phyloP scores from a whole-genome alignment of 306 rosid genomes.

The Rubus idaeus region DNA sequence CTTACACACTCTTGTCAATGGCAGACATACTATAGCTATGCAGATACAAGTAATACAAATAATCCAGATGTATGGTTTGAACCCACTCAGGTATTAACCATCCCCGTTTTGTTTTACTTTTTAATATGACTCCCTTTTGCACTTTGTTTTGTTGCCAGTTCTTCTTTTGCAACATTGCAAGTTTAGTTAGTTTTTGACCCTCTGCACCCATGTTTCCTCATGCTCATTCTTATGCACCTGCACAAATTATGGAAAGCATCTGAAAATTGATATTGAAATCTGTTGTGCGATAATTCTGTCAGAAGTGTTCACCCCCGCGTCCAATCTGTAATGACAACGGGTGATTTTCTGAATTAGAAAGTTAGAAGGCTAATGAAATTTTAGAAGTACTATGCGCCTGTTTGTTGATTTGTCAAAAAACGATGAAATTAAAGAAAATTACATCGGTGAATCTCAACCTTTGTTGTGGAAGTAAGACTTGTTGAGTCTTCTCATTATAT shows the following conservation, averaged over 20 bases:
- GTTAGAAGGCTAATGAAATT: not conserved
- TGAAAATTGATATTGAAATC: not conserved
- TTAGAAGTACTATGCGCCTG: not conserved
- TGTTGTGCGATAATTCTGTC: not conserved
- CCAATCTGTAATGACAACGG: not conserved
- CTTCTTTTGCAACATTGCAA: not conserved
- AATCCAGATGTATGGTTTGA: slow-evolving; percentile 98
- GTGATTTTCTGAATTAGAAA: not conserved
- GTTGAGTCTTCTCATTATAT: slow-evolving; percentile 1
- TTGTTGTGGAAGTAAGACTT: not conserved
- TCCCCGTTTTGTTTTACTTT: slow-evolving; percentile 11
- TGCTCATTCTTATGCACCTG: not conserved
- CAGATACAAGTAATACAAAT: slow-evolving; percentile 54
- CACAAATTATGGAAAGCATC: not conserved
- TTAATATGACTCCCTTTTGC: not conserved
- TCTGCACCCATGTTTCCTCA: not conserved
- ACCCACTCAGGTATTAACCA: slow-evolving; percentile 61
- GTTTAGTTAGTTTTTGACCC: not conserved
- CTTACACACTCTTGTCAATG: slow-evolving; percentile 23
- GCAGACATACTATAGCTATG: slow-evolving; percentile 72
- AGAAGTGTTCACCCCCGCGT: not conserved
- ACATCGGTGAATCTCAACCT: not conserved
- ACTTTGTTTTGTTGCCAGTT: slow-evolving; percentile 5
- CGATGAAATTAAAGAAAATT: not conserved
- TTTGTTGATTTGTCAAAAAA: not conserved